A percentile compares a stretch with the other conserved stretches of the same genome.
These are phyloP conservation scores for Botrytis hyacinthi DNA, from an alignment of 2,329 filamentous ascomycete genomes.

Conservation along the genomic window DNA sequence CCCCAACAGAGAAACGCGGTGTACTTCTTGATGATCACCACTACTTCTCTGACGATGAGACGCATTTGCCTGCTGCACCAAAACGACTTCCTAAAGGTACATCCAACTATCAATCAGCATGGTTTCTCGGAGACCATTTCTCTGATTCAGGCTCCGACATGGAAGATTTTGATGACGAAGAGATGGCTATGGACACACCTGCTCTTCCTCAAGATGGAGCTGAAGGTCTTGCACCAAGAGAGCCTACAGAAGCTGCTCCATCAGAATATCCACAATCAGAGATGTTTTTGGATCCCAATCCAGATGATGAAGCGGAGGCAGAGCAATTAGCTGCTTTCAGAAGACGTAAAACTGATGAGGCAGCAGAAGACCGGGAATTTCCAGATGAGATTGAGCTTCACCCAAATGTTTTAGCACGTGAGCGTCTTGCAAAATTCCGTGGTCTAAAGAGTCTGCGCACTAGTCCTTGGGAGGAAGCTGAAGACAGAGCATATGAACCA, in stretches of 20 bases:
- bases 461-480: constrained; percentile 83
- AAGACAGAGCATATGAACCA: constrained; percentile 83
- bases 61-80: constrained; percentile 57
- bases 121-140: constrained; percentile 77
- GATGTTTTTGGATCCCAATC: constrained; percentile 74
- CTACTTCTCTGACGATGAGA: constrained; percentile 91
- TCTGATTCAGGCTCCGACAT: constrained; percentile 82
- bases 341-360: constrained; percentile 72
- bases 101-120: constrained; percentile 89
- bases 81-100: constrained; percentile 86
- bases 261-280: constrained; percentile 94
- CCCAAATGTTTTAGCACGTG: constrained; percentile 79
- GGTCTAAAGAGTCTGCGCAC: constrained; percentile 89
- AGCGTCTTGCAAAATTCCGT: constrained; percentile 81
- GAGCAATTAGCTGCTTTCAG: constrained; percentile 80
- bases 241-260: constrained; percentile 72
- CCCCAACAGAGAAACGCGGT: constrained; percentile 65
- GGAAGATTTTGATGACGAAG: constrained; percentile 65
- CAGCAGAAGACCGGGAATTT: constrained; percentile 88
- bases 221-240: constrained; percentile 64
- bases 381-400: constrained; percentile 95
- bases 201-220: constrained; percentile 79
- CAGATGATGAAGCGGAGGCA: constrained; percentile 77
- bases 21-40: constrained; percentile 95
- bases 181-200: constrained; percentile 51